Evolutionary conservation across 2,329 filamentous ascomycete species (phyloP).

Genomic region (Gaeumannomyces tritici): DNA sequence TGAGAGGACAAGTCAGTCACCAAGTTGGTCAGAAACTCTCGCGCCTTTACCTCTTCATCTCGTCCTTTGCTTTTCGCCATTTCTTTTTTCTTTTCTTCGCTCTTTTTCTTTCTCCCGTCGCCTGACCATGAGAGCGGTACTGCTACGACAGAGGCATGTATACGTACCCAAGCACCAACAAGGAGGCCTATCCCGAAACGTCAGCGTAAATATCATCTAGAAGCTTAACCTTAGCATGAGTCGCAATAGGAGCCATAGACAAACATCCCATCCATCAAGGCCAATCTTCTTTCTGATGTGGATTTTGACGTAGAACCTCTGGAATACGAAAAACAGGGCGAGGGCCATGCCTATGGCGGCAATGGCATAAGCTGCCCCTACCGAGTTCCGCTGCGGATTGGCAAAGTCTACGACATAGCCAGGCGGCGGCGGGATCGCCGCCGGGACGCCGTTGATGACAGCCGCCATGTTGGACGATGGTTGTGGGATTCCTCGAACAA

Average conservation of each 20-base stretch:
- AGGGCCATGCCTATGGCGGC: conserved; percentile 13
- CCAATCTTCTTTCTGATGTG: conserved; percentile 13
- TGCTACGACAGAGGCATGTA: no score
- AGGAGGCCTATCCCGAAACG: background rate
- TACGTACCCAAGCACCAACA: background rate
- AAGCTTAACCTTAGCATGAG: background rate
- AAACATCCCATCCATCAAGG: conserved; percentile 16
- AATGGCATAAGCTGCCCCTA: conserved; percentile 13
- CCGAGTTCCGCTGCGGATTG: conserved; percentile 13
- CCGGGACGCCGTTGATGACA: conserved; percentile 6
- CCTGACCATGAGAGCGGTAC: no score
- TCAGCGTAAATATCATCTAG: background rate
- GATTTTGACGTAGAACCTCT: conserved; percentile 18
- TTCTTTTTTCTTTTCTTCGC: background rate
- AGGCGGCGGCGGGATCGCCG: conserved; percentile 13
- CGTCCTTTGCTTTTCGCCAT: background rate
- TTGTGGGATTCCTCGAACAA: background rate
- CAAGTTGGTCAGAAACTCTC: background rate
- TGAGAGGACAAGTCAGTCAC: background rate
- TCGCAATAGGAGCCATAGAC: background rate
- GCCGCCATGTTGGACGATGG: background rate
- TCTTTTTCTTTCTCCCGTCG: background rate
- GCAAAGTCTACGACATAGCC: conserved; percentile 19
- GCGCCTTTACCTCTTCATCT: no score
- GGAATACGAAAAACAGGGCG: conserved; percentile 13